phyloP scores from a whole-genome alignment of 768 basidiomycete genomes.

The Mycena olivaceomarginata region DNA sequence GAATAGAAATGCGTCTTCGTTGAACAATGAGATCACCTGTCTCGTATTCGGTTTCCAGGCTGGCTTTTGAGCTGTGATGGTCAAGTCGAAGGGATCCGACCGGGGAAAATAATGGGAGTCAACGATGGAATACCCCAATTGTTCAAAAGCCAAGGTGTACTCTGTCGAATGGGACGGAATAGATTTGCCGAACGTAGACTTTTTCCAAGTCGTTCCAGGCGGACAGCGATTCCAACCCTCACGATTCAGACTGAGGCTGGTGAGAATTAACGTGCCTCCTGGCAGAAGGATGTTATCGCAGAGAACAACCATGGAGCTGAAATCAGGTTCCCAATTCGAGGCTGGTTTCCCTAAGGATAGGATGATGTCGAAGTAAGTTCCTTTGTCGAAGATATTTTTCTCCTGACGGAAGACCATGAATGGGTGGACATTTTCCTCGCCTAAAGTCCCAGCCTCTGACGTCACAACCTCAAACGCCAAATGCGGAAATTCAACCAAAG shows the following conservation, averaged over 20 bases:
- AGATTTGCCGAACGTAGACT: not conserved
- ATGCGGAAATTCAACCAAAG: constrained; percentile 7
- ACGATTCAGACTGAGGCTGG: not conserved
- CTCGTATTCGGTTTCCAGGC: too few relatives aligned
- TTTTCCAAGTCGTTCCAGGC: not conserved
- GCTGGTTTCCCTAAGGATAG: not conserved
- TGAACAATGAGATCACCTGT: not conserved
- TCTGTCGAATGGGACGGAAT: not conserved
- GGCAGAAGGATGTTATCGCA: constrained; percentile 22
- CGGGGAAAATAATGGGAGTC: constrained; percentile 2
- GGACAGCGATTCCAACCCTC: not conserved
- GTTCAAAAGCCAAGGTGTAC: not conserved
- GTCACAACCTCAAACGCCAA: constrained; percentile 10
- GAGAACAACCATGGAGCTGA: not conserved
- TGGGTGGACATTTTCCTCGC: not conserved
- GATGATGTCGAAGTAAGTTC: constrained; percentile 15
- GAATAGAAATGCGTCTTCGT: constrained; percentile 27
- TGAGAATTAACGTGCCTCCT: constrained; percentile 13
- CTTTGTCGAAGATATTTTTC: not conserved
- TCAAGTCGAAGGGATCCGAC: constrained; percentile 1
- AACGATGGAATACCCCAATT: constrained; percentile 7
- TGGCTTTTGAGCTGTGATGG: not conserved
- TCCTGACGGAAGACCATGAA: constrained; percentile 9
- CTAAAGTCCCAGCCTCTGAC: not conserved
- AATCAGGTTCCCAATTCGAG: not conserved